Evolutionary conservation across 768 basidiomycete species (phyloP), one percentile per base, ranked within the genome.

Genomic region (Austroboletus eburneus): DNA sequence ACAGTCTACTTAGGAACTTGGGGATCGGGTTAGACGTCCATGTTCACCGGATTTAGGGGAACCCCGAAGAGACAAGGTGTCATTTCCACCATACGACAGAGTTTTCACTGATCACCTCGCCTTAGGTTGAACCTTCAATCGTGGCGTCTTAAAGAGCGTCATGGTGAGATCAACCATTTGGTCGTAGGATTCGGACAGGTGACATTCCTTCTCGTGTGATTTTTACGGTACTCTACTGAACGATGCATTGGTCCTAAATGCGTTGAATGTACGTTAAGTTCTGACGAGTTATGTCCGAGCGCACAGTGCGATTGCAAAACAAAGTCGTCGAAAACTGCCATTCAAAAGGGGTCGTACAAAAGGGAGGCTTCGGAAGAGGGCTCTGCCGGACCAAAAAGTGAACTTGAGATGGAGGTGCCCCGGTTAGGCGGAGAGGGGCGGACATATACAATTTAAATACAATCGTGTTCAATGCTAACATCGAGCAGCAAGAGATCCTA

Each of bases 1-100:
- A 6, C 12, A 6, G 5, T 5, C 13, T 18, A 18, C n/a, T 6
- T 16, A 91, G 88, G 38, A 91, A 92, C 56, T 72, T 77, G 21
- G 95, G 95, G 1, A 95, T 97, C 27, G 95, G 94, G 0, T 94
- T 98, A 0, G 95, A 99, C 56, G 87, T 91, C 0, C 95, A 99
- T 63, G 93, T 97, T 7, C 93, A 97, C 55, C 74, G 95, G 6
- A 97, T 99, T 67, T 99, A 2, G 83, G 88, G 84, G 59, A 86
- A 72, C 3, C 89, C 94, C 0, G 95, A 99, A 59, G 81, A 89
- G 58, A 97, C 95, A 0, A 72, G 94, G 86, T 87, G 40, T 20
- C 60, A 55, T 14, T 14, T 33, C 12, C 40, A n/a, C n/a, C n/a
- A n/a, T n/a, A 27, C 27, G n/a, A n/a, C n/a, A n/a, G n/a, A n/a